phyloP scores from a whole-genome alignment of 2,329 filamentous ascomycete species.

The Sporothrix humicola region DNA sequence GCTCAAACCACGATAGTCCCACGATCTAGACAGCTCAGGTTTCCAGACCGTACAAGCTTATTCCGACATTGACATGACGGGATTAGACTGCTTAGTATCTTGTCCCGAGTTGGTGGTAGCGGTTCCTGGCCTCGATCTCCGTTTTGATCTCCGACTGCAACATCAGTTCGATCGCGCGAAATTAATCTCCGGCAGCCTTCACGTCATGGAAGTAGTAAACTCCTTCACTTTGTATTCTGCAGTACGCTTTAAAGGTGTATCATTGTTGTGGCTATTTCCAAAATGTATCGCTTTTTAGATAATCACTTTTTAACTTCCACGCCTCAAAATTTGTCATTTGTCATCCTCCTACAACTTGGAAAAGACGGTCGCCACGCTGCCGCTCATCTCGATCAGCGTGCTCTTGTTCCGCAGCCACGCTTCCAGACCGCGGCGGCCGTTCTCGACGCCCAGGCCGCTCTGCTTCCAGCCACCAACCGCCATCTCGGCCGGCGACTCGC shows the following conservation, averaged over 20 bases:
- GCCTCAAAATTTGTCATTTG: slow-evolving; percentile 18
- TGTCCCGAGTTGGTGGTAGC: neutral
- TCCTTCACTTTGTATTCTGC: neutral
- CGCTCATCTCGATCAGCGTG: slow-evolving; percentile 81
- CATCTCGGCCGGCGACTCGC: slow-evolving; percentile 92
- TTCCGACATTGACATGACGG: neutral
- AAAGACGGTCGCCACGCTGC: slow-evolving; percentile 73
- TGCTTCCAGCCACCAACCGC: slow-evolving; percentile 90
- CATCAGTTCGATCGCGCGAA: too few relatives aligned
- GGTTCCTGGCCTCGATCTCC: neutral
- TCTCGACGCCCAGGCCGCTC: slow-evolving; percentile 87
- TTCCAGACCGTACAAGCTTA: neutral
- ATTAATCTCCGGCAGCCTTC: neutral
- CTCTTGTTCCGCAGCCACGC: slow-evolving; percentile 88
- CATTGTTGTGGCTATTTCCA: slow-evolving; percentile 19
- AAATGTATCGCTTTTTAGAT: neutral
- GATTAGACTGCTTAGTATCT: neutral
- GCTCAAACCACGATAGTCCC: too few relatives aligned
- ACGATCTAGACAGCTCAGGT: neutral
- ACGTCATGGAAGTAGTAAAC: too few relatives aligned
- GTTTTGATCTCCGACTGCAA: neutral
- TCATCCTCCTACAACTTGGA: slow-evolving; percentile 60
- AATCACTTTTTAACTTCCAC: neutral
- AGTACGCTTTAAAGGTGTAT: slow-evolving; percentile 11
- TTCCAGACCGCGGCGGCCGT: slow-evolving; percentile 77